Percentiles rank a stretch among this genome's conserved stretches.
Evolutionary conservation across 257 asterid species (phyloP).

Genomic region (Thymus mandschuricus): DNA sequence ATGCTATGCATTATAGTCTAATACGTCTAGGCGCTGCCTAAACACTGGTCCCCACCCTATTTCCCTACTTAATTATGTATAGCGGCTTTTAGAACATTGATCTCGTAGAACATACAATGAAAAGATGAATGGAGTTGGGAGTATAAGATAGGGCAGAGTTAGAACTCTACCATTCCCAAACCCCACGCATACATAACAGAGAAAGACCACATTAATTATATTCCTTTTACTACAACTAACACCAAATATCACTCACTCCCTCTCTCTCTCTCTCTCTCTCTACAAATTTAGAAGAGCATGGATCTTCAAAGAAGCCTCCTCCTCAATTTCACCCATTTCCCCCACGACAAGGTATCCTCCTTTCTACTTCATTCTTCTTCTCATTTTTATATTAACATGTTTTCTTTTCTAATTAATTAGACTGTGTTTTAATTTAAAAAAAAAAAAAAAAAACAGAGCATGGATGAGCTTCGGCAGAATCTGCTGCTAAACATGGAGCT

Average conservation of each 20-base stretch:
- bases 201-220: neutral
- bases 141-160: too few relatives aligned
- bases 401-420: too few relatives aligned
- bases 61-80: too few relatives aligned
- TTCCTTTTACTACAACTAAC: neutral
- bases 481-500: conserved; percentile 66
- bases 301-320: conserved; percentile 60
- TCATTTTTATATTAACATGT: too few relatives aligned
- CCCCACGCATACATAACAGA: neutral
- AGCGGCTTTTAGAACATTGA: too few relatives aligned
- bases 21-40: too few relatives aligned
- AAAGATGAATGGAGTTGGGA: too few relatives aligned
- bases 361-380: too few relatives aligned
- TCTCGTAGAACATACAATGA: too few relatives aligned
- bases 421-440: too few relatives aligned
- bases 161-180: neutral
- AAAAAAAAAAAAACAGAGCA: conserved; percentile 52
- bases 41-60: too few relatives aligned
- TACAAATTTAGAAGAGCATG: conserved; percentile 35
- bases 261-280: neutral
- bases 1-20: too few relatives aligned
- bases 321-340: conserved; percentile 64
- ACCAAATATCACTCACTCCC: neutral
- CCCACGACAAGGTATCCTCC: conserved; percentile 68
- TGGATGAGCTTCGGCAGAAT: conserved; percentile 75